Evolutionary conservation across 768 basidiomycete species (phyloP).

Genomic region (Mycena belliarum): DNA sequence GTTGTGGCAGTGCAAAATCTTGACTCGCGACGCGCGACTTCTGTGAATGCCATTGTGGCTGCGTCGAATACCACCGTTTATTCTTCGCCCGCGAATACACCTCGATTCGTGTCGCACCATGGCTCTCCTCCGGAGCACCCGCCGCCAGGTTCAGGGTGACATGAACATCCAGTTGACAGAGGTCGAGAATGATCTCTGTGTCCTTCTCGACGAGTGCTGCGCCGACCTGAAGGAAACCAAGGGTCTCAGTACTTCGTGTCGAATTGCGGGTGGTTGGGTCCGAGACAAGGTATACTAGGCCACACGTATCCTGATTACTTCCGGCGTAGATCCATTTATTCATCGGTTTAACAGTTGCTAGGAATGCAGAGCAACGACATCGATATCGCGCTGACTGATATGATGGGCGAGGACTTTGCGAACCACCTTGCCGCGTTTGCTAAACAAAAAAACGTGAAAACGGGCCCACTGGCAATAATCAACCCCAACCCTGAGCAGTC

Average conservation of each 20-base stretch:
- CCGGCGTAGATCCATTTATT: slow-evolving; percentile 3
- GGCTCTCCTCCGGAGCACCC: slow-evolving; percentile 3
- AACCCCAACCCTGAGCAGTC: slow-evolving; percentile 95
- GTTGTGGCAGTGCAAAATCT: neutral
- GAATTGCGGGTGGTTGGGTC: slow-evolving; percentile 98
- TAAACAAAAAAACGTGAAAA: slow-evolving; percentile 47
- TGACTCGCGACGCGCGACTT: neutral
- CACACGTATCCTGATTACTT: neutral
- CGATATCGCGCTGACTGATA: slow-evolving; percentile 85
- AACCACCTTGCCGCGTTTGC: slow-evolving; percentile 70
- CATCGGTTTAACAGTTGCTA: slow-evolving; percentile 59
- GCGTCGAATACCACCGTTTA: slow-evolving; percentile 1
- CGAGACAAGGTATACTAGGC: slow-evolving; percentile 79
- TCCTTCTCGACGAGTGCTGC: slow-evolving; percentile 80
- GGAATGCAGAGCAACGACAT: slow-evolving; percentile 85
- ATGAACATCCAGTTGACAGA: slow-evolving; percentile 61
- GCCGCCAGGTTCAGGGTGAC: slow-evolving; percentile 22
- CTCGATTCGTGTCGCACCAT: neutral
- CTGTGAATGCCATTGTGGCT: slow-evolving; percentile 2
- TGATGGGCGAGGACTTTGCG: slow-evolving; percentile 92
- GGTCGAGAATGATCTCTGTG: slow-evolving; percentile 68
- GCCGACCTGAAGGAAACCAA: slow-evolving; percentile 51
- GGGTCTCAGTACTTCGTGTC: slow-evolving; percentile 63
- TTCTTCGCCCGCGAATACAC: neutral
- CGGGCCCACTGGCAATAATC: slow-evolving; percentile 74